phyloP scores from a whole-genome alignment of 2,329 filamentous ascomycete genomes.

The Colletotrichum abscissum region DNA sequence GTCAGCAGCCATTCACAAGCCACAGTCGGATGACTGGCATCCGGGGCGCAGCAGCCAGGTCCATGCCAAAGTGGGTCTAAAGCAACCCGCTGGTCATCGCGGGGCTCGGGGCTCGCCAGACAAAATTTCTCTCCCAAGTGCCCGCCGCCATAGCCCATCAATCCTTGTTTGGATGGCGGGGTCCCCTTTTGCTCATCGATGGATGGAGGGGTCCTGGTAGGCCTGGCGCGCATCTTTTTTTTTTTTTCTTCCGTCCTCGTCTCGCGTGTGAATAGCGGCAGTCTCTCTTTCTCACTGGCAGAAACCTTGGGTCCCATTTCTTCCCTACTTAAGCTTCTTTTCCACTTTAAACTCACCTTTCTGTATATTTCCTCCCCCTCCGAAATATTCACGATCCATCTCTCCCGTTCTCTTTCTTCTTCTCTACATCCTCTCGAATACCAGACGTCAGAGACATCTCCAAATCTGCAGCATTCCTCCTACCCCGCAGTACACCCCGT shows the following conservation, averaged over 20 bases:
- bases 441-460: constrained; percentile 6
- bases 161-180: constrained; percentile 15
- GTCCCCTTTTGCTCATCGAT: neutral
- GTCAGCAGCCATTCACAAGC: constrained; percentile 19
- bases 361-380: neutral
- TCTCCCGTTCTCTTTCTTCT: neutral
- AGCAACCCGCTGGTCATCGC: neutral
- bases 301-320: neutral
- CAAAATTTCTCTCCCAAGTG: constrained; percentile 19
- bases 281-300: neutral
- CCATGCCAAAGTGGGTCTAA: constrained; percentile 8
- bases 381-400: neutral
- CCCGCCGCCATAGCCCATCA: constrained; percentile 1
- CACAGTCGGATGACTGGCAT: constrained; percentile 10
- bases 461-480: constrained; percentile 28
- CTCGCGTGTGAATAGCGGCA: constrained; percentile 32
- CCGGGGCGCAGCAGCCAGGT: constrained; percentile 15
- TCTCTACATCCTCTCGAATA: neutral
- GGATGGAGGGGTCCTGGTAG: constrained; percentile 13
- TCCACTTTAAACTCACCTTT: neutral
- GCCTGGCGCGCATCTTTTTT: constrained; percentile 8
- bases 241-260: neutral
- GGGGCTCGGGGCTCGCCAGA: constrained; percentile 29
- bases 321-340: constrained; percentile 26
- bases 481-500: constrained; percentile 31